Percentiles rank a stretch among this genome's conserved stretches.
Conservation (phyloP, 345 rosid genomes). For the Boechera stricta region DNA sequence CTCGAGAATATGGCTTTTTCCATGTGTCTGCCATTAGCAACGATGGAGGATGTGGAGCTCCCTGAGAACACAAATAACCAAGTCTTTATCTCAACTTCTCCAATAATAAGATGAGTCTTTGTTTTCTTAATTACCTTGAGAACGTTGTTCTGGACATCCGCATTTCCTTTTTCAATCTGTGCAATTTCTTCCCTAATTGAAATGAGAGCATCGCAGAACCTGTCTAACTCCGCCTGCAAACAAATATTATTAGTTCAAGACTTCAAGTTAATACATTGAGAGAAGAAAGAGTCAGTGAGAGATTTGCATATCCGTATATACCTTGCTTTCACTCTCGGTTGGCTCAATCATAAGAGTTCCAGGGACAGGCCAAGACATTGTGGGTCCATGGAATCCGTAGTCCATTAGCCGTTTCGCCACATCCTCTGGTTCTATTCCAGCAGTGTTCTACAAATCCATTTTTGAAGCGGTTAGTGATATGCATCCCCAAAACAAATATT, state of each 20-base stretch:
- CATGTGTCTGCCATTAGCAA: slow-evolving; percentile 97
- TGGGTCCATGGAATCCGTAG: slow-evolving; percentile 96
- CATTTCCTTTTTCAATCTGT: slow-evolving; percentile 92
- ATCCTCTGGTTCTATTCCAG: slow-evolving; percentile 96
- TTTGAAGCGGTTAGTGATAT: not conserved
- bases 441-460: slow-evolving; percentile 62
- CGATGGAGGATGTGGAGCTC: slow-evolving; percentile 99
- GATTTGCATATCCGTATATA: slow-evolving; percentile 34
- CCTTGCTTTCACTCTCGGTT: slow-evolving; percentile 99
- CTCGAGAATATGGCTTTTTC: slow-evolving; percentile 90
- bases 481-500: slow-evolving; percentile 10
- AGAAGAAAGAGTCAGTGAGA: slow-evolving; percentile 1
- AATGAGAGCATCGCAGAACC: slow-evolving; percentile 95
- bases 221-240: slow-evolving; percentile 93
- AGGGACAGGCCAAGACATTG: slow-evolving; percentile 99
- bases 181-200: slow-evolving; percentile 96
- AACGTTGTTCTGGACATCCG: slow-evolving; percentile 86
- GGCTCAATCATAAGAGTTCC: slow-evolving; percentile 99
- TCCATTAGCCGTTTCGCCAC: slow-evolving; percentile 98
- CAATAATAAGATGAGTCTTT: slow-evolving; percentile 23
- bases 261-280: slow-evolving; percentile 15
- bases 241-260: slow-evolving; percentile 11
- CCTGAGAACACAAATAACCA: slow-evolving; percentile 51
- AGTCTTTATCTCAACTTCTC: slow-evolving; percentile 8
- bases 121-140: slow-evolving; percentile 65